A percentile compares a stretch with the other conserved stretches of the same genome.
phyloP scores from a whole-genome alignment of 805 yeast species.

The Metschnikowia noctiluminum region DNA sequence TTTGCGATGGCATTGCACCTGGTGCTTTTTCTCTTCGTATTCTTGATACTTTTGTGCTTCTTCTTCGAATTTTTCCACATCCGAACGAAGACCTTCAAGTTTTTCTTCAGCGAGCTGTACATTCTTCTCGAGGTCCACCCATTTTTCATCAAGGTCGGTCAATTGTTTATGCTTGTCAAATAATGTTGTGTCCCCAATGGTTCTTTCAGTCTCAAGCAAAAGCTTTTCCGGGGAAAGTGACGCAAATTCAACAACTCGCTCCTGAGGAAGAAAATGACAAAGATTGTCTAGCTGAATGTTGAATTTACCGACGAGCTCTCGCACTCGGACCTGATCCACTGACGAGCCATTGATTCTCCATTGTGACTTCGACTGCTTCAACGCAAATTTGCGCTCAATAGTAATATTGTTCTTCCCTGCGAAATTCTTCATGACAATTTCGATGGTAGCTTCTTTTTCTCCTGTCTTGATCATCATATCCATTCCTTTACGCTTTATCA shows the following conservation, averaged over 20 bases:
- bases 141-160: constrained; percentile 45
- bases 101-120: constrained; percentile 27
- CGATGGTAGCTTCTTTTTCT: constrained; percentile 41
- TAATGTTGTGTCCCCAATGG: constrained; percentile 63
- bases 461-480: constrained; percentile 76
- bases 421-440: constrained; percentile 46
- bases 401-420: constrained; percentile 33
- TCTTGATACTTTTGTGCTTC: constrained; percentile 47
- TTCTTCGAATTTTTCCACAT: constrained; percentile 38
- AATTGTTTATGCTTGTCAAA: constrained; percentile 55
- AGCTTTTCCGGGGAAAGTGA: constrained; percentile 71
- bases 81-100: constrained; percentile 31
- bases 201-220: constrained; percentile 73
- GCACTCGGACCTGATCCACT: constrained; percentile 45
- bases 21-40: constrained; percentile 43
- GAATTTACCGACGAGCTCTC: constrained; percentile 41
- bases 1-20: constrained; percentile 34
- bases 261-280: constrained; percentile 95
- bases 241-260: constrained; percentile 90
- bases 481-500: constrained; percentile 65
- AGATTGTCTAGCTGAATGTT: constrained; percentile 87
- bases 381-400: constrained; percentile 45
- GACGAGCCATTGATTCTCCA: constrained; percentile 49
- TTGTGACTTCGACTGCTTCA: constrained; percentile 38
- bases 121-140: constrained; percentile 25